phyloP scores from a whole-genome alignment of 768 basidiomycete species.

The Mycena vulgaris region DNA sequence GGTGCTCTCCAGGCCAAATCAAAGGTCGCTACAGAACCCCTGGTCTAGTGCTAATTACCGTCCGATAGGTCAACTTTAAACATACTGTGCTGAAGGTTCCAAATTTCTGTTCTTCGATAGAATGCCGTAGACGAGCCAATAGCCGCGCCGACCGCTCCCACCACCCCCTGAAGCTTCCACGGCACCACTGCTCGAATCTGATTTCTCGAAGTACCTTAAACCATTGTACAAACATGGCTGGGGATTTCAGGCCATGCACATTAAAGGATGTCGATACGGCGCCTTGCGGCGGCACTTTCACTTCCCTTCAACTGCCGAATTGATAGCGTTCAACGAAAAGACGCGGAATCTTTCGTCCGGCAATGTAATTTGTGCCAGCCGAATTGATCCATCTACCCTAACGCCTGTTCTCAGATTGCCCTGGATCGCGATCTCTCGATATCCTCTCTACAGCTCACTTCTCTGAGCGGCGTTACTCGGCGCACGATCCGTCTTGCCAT shows the following conservation, averaged over 20 bases:
- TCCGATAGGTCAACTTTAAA: too few relatives aligned
- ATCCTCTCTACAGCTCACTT: background rate
- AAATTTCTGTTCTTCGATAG: too few relatives aligned
- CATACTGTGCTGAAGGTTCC: too few relatives aligned
- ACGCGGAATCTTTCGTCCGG: background rate
- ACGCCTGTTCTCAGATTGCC: background rate
- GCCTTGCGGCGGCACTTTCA: background rate
- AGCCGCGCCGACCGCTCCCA: too few relatives aligned
- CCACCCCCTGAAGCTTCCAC: background rate
- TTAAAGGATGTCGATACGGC: too few relatives aligned
- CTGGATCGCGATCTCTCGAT: too few relatives aligned
- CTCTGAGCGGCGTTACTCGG: background rate
- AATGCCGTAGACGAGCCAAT: too few relatives aligned
- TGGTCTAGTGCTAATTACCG: too few relatives aligned
- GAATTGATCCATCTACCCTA: background rate
- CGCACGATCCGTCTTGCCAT: background rate
- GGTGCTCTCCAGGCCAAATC: too few relatives aligned
- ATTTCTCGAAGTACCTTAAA: background rate
- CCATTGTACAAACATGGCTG: background rate
- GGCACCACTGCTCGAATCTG: background rate
- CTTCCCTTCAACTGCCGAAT: background rate
- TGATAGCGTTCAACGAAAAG: background rate
- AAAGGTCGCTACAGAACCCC: too few relatives aligned
- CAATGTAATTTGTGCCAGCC: background rate
- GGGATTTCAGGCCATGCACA: background rate